These are phyloP conservation scores for Phytophthora vignae DNA, from an alignment of 352 stramenopile species.

Conservation along the genomic window DNA sequence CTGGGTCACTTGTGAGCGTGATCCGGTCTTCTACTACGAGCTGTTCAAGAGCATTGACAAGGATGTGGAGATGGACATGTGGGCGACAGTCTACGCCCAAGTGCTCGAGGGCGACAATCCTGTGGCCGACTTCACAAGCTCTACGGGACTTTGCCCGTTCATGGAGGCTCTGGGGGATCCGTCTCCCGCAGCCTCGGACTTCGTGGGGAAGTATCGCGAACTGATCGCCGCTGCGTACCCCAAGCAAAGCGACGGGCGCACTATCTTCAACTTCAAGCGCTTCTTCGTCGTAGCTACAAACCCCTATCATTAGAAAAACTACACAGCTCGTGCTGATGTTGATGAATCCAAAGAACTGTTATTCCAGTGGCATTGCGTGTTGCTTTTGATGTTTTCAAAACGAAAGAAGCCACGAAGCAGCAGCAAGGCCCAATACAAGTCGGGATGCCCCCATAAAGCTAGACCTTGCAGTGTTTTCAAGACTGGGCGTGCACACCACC, in stretches of 20 bases:
- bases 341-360: too few relatives aligned
- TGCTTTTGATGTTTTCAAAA: too few relatives aligned
- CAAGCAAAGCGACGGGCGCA: constrained; percentile 60
- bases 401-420: constrained; percentile 11
- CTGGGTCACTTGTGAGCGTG: constrained; percentile 73
- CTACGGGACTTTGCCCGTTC: constrained; percentile 67
- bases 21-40: constrained; percentile 77
- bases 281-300: constrained; percentile 72
- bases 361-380: too few relatives aligned
- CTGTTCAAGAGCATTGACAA: constrained; percentile 48
- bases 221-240: constrained; percentile 65
- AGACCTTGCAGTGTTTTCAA: constrained; percentile 60
- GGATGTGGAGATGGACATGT: constrained; percentile 61
- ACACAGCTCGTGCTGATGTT: neutral
- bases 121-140: constrained; percentile 74
- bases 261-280: constrained; percentile 74
- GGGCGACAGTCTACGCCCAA: constrained; percentile 67
- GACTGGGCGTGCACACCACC: constrained; percentile 83
- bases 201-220: constrained; percentile 66
- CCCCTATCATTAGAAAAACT: neutral
- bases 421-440: constrained; percentile 12
- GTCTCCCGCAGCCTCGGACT: constrained; percentile 32
- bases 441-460: neutral
- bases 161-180: constrained; percentile 56
- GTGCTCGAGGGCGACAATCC: constrained; percentile 69